Conservation (phyloP, 2,329 filamentous ascomycete species). For the Cadophora sp. region DNA sequence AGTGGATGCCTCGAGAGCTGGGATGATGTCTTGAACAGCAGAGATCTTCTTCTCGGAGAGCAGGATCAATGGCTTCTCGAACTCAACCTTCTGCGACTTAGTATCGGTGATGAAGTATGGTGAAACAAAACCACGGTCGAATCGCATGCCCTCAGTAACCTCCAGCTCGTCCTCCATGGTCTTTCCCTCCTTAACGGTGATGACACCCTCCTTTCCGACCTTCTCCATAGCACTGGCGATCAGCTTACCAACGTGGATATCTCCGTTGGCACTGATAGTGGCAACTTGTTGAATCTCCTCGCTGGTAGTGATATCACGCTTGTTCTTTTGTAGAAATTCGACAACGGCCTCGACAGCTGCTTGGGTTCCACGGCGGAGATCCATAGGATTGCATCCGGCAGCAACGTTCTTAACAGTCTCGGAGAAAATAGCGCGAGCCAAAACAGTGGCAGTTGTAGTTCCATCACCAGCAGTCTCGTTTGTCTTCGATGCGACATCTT, state of each 20-base stretch:
- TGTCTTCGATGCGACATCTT: conserved; percentile 99
- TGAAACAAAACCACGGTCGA: conserved; percentile 98
- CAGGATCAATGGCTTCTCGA: conserved; percentile 98
- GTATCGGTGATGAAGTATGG: conserved; percentile 99
- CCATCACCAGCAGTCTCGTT: conserved; percentile 99
- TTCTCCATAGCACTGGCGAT: conserved; percentile 99
- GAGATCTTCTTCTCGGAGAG: conserved; percentile 99
- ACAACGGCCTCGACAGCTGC: conserved; percentile 94
- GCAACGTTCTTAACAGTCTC: conserved; percentile 99
- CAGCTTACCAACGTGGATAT: conserved; percentile 91
- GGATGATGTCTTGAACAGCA: conserved; percentile 97
- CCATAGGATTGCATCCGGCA: conserved; percentile 99
- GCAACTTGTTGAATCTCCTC: conserved; percentile 98
- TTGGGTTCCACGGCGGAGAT: conserved; percentile 95
- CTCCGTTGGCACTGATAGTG: conserved; percentile 97
- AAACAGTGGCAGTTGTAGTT: conserved; percentile 96
- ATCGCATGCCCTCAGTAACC: conserved; percentile 99
- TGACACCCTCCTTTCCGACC: conserved; percentile 99
- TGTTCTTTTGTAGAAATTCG: conserved; percentile 92
- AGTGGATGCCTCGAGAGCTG: conserved; percentile 95
- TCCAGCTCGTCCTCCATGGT: conserved; percentile 97
- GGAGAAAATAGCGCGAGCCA: conserved; percentile 97
- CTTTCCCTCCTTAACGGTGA: conserved; percentile 99
- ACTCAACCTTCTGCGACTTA: conserved; percentile 99
- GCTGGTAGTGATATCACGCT: conserved; percentile 97